Evolutionary conservation across 805 yeast genomes (phyloP).

Genomic region (Metschnikowia aberdeeniae): DNA sequence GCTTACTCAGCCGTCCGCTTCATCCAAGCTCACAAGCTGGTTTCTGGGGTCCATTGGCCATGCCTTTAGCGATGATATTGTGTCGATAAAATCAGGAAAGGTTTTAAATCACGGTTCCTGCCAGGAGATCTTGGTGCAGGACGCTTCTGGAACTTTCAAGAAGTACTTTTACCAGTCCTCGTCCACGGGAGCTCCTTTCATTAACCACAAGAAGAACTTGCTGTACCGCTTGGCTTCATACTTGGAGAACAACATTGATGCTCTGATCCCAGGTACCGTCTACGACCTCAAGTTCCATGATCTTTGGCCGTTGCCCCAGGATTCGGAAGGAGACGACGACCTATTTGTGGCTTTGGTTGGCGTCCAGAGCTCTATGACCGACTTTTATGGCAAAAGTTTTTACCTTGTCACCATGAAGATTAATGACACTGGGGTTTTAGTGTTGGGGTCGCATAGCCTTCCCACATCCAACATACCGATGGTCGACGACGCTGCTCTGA

Average conservation of each 20-base stretch:
- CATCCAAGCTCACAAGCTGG: constrained; percentile 11
- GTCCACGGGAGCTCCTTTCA: constrained; percentile 24
- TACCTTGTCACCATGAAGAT: constrained; percentile 53
- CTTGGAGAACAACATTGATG: constrained; percentile 32
- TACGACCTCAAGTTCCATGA: constrained; percentile 57
- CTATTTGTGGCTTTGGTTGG: constrained; percentile 12
- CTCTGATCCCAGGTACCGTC: constrained; percentile 49
- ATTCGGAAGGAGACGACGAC: constrained; percentile 8
- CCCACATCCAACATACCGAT: constrained; percentile 34
- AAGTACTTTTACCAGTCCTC: constrained; percentile 26
- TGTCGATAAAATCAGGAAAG: constrained; percentile 54
- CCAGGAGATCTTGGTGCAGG: constrained; percentile 41
- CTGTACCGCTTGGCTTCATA: constrained; percentile 30
- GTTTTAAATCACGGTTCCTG: constrained; percentile 46
- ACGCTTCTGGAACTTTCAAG: constrained; percentile 42
- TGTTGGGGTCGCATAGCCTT: constrained; percentile 63
- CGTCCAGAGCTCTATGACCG: constrained; percentile 11
- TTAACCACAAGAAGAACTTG: constrained; percentile 25
- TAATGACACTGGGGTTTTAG: constrained; percentile 46
- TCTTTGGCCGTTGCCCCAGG: constrained; percentile 46
- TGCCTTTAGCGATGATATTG: constrained; percentile 45
- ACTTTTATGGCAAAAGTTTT: constrained; percentile 24
- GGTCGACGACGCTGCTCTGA: constrained; percentile 9
- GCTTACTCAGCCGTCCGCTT: constrained; percentile 14
- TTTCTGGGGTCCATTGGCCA: constrained; percentile 11